Evolutionary conservation across 768 basidiomycete species (phyloP), one percentile per base, ranked within the genome.

Genomic region (Clitopilus passeckerianus): DNA sequence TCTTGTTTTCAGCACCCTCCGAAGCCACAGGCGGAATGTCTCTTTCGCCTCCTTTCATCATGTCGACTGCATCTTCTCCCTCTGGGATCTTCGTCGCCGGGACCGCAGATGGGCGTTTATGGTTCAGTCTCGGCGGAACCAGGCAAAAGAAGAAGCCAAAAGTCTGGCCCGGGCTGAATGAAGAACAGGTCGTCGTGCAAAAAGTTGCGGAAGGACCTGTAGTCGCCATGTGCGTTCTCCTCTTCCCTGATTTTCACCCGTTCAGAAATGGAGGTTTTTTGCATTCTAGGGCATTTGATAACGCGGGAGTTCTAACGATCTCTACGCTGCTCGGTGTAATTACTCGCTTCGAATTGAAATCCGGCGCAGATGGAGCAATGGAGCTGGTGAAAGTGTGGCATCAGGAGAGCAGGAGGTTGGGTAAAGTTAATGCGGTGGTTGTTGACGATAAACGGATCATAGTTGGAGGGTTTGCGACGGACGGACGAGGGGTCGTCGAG

Each of bases 1-100:
- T 43, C 44, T n/a, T 27, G 12, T 35, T 34, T 55, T 61, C 63
- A 80, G 82, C 77, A 7, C 64, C 78, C 4, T 66, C 72, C 9
- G 70, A 75, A 2, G 71, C 77, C 34, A 70, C 74, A 12, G 76
- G 76, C 0, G 82, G 82, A 0, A 75, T 88, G 59, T 77, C 83
- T 0, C 72, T 92, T 23, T 85, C 90, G 1, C 90, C 90, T 0
- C 89, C 91, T 1, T 94, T 93, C 67, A 72, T 93, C 56, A 77
- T 85, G 69, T 86, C 82, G 22, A 72, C 83, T 43, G 77, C 87
- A 1, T 67, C 93, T 27, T 86, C 86, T 2, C 59, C 77, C 0
- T 77, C 73, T 4, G 90, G 88, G 0, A 66, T 85, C 33, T 67
- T 92, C 16, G 89, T 85, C 14, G 88, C 84, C 6, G 86, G 89